Evolutionary conservation across 192 early-diverging fungal species (phyloP).

Genomic region (Anaeromyces robustus): DNA sequence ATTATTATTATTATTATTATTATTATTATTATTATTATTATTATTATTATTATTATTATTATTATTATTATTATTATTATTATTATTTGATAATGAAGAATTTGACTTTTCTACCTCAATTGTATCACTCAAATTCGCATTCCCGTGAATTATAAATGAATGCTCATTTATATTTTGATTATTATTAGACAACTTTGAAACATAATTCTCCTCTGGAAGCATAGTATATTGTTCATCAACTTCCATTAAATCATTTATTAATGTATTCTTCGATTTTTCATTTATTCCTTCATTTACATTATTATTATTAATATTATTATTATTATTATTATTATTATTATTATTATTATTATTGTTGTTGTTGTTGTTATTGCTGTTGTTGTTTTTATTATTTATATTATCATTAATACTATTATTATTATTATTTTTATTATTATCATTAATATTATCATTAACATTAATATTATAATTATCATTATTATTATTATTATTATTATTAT

Average conservation of each 20-base stretch:
- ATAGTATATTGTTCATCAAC: neutral
- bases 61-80: neutral
- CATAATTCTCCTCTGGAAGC: neutral
- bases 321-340: neutral
- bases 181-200: neutral
- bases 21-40: neutral
- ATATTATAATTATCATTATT: no score
- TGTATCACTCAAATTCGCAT: neutral
- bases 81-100: neutral
- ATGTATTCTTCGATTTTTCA: neutral
- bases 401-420: no score
- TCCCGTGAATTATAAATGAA: neutral
- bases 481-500: no score
- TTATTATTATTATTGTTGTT: neutral
- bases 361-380: no score
- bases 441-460: no score
- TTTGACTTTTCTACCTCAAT: neutral
- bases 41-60: neutral
- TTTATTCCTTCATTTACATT: neutral
- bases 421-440: no score
- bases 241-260: neutral
- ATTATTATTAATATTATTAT: neutral
- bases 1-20: no score
- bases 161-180: neutral
- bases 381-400: no score